A percentile compares a stretch with the other conserved stretches of the same genome.
Evolutionary conservation across 805 yeast genomes (phyloP).

Genomic region (Myxozyma neglecta): DNA sequence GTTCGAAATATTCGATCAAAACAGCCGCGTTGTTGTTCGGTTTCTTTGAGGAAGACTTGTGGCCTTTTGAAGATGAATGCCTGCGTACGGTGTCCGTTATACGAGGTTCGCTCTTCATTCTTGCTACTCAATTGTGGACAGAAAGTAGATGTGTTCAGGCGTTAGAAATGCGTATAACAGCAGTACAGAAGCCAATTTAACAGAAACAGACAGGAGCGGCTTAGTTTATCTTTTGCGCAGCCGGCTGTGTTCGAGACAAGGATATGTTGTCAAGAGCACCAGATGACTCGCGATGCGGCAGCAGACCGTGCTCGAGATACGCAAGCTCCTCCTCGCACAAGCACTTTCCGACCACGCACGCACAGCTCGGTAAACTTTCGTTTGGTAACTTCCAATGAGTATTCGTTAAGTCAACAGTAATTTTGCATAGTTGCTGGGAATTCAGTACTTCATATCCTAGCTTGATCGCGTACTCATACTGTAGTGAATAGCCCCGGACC

Average conservation of each 20-base stretch:
- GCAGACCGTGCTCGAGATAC: background rate
- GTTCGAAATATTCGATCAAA: constrained; percentile 24
- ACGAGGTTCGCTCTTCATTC: too few species aligned
- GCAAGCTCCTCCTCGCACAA: background rate
- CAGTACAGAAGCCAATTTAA: background rate
- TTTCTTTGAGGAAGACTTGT: background rate
- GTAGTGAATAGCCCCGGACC: too few species aligned
- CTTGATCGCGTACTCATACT: too few species aligned
- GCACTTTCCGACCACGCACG: background rate
- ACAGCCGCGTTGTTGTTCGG: constrained; percentile 14
- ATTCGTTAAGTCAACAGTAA: too few species aligned
- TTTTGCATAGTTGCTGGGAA: too few species aligned
- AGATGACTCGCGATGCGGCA: background rate
- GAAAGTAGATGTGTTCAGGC: background rate
- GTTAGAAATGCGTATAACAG: background rate
- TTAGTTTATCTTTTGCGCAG: background rate
- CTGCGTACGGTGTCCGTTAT: background rate
- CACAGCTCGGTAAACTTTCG: background rate
- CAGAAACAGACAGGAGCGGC: background rate
- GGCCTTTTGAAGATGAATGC: background rate
- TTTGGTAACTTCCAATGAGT: too few species aligned
- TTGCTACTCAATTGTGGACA: background rate
- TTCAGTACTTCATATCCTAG: too few species aligned
- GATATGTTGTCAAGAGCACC: background rate
- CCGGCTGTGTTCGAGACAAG: background rate